Percentiles rank a stretch among this genome's conserved stretches.
Conservation (phyloP, 768 basidiomycete genomes). For the Leccinum imitatum region DNA sequence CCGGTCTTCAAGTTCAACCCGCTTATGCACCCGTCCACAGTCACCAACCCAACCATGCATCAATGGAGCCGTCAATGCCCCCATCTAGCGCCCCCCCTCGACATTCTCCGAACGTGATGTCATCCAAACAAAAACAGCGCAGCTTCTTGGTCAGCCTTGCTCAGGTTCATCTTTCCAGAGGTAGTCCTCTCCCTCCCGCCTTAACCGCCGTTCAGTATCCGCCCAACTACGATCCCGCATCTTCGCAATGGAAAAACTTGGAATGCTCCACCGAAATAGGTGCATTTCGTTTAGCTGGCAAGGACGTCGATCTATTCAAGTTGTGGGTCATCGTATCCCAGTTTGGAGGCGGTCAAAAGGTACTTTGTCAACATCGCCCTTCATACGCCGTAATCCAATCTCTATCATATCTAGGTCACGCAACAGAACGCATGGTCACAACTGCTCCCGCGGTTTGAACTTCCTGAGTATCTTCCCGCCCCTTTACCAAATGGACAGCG, state of each 20-base stretch:
- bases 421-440: slow-evolving; percentile 56
- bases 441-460: slow-evolving; percentile 54
- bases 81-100: slow-evolving; percentile 39
- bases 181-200: slow-evolving; percentile 70
- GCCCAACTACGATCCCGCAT: slow-evolving; percentile 58
- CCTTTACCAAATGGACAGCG: slow-evolving; percentile 47
- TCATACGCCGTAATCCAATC: slow-evolving; percentile 16
- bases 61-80: slow-evolving; percentile 47
- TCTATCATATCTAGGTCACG: slow-evolving; percentile 39
- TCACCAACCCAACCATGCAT: slow-evolving; percentile 33
- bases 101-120: slow-evolving; percentile 33
- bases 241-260: slow-evolving; percentile 63
- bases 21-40: slow-evolving; percentile 40
- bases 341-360: slow-evolving; percentile 60
- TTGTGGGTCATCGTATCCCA: slow-evolving; percentile 64
- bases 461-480: slow-evolving; percentile 55
- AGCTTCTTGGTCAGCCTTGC: slow-evolving; percentile 62
- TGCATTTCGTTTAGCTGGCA: slow-evolving; percentile 65
- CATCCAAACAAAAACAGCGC: slow-evolving; percentile 55
- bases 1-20: slow-evolving; percentile 42
- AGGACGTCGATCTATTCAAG: slow-evolving; percentile 74
- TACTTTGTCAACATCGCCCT: slow-evolving; percentile 35
- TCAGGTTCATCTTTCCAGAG: slow-evolving; percentile 53
- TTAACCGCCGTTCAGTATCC: slow-evolving; percentile 61
- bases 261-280: slow-evolving; percentile 64